Evolutionary conservation across 2,329 filamentous ascomycete genomes (phyloP).

Genomic region (Didymella pinodella): DNA sequence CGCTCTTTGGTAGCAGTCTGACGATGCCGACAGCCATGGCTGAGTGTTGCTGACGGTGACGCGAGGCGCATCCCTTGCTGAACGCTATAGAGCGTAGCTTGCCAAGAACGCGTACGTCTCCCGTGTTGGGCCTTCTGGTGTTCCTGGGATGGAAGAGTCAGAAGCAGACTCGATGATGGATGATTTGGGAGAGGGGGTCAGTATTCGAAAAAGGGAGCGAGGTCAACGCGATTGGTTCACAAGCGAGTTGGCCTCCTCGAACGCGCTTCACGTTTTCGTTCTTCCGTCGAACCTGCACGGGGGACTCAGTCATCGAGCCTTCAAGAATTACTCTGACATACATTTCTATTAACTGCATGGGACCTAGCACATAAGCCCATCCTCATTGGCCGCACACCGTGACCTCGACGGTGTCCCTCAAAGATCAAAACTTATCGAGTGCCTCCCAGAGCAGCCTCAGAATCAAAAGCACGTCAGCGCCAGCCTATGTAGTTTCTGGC

Average conservation of each 20-base stretch:
- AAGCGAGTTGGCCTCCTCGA: background rate
- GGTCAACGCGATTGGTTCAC: background rate
- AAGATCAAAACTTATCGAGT: too few relatives aligned
- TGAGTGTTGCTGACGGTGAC: background rate
- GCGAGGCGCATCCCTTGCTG: background rate
- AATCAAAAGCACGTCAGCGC: too few relatives aligned
- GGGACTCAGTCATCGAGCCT: too few relatives aligned
- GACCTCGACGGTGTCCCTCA: too few relatives aligned
- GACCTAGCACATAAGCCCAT: too few relatives aligned
- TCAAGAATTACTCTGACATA: too few relatives aligned
- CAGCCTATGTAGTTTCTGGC: too few relatives aligned
- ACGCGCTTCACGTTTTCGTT: background rate
- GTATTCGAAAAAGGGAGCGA: conserved; percentile 1
- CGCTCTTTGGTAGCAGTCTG: background rate
- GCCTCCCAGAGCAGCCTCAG: too few relatives aligned
- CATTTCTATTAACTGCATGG: too few relatives aligned
- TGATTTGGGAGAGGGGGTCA: background rate
- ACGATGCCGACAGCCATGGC: background rate
- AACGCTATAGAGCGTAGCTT: background rate
- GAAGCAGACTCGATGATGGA: background rate
- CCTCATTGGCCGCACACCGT: too few relatives aligned
- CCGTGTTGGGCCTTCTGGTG: background rate
- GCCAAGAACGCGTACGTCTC: background rate
- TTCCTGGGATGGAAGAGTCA: background rate
- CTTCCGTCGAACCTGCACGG: too few relatives aligned